Conservation (phyloP, 257 asterid species). For the Ehretia macrophylla region DNA sequence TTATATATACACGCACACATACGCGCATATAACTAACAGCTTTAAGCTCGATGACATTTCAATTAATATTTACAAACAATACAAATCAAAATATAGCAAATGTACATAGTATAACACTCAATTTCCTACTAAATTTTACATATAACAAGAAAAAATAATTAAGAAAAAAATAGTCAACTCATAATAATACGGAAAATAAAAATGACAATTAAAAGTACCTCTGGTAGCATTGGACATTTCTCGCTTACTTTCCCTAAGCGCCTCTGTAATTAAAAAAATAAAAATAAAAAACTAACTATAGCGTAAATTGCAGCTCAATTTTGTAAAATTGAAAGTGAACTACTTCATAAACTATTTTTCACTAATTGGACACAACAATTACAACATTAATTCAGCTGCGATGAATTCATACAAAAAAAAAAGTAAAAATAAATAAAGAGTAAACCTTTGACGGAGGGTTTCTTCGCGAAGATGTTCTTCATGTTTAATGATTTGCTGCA, state of each 20-base stretch:
- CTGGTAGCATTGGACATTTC: constrained; percentile 80
- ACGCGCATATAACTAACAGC: too few relatives aligned
- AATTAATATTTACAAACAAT: too few relatives aligned
- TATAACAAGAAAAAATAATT: neutral
- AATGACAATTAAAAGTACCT: constrained; percentile 35
- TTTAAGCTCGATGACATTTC: too few relatives aligned
- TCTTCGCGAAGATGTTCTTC: constrained; percentile 80
- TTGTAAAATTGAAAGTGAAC: neutral
- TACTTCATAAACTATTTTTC: too few relatives aligned
- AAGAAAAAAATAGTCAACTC: constrained; percentile 2
- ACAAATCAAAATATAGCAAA: too few relatives aligned
- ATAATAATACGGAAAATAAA: neutral
- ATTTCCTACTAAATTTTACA: neutral
- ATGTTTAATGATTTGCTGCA: constrained; percentile 20
- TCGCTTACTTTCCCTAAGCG: constrained; percentile 71
- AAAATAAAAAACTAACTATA: neutral
- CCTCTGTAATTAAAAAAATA: constrained; percentile 48
- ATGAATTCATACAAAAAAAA: neutral
- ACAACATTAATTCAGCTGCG: neutral
- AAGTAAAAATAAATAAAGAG: neutral
- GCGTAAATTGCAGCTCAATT: neutral
- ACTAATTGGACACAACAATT: neutral
- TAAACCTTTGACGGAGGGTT: constrained; percentile 83
- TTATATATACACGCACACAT: neutral
- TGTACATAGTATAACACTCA: neutral